Conservation (phyloP, 1,284 basidiomycete genomes). For the Boletus sp. region DNA sequence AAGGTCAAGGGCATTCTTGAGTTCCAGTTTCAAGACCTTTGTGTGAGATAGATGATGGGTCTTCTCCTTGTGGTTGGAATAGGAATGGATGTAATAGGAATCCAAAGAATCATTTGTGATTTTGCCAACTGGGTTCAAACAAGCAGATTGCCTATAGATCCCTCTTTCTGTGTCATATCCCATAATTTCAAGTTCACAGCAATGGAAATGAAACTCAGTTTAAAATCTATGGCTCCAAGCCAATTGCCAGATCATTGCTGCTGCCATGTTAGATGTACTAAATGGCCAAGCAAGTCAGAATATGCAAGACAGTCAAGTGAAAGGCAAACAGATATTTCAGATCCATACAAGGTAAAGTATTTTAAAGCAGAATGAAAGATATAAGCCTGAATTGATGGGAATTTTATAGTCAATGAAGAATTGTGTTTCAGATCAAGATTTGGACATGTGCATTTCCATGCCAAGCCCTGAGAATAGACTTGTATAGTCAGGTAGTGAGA, state of each 20-base stretch:
- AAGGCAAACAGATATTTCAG: neutral
- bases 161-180: neutral
- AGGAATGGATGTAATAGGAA: neutral
- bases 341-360: neutral
- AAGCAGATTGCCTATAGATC: neutral
- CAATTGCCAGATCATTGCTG: neutral
- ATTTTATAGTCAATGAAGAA: too few relatives aligned
- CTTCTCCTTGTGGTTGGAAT: neutral
- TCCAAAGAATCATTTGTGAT: neutral
- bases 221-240: neutral
- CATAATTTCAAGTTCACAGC: neutral
- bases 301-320: too few relatives aligned
- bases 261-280: neutral
- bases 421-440: neutral
- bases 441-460: neutral
- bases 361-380: neutral
- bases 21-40: neutral
- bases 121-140: neutral
- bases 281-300: neutral
- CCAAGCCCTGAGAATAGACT: neutral
- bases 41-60: neutral
- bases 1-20: slow-evolving; percentile 13
- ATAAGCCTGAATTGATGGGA: neutral
- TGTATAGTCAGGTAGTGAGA: neutral
- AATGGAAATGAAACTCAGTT: neutral